A percentile compares a stretch with the other conserved stretches of the same genome.
phyloP scores from a whole-genome alignment of 139 green algal genomes.

The Chlorella sp. region DNA sequence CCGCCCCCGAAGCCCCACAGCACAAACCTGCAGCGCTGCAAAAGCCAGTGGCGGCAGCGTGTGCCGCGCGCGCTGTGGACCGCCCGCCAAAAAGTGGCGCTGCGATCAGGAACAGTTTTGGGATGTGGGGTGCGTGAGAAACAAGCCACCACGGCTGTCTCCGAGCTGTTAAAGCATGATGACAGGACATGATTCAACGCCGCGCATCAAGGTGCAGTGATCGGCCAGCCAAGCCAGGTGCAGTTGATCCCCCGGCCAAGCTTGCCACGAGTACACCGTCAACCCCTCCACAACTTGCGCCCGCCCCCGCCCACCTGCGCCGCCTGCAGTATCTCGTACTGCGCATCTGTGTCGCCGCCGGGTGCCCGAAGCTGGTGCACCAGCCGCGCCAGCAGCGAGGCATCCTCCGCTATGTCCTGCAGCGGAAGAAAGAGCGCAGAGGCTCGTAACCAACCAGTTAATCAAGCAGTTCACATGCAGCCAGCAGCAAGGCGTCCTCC shows the following conservation, averaged over 20 bases:
- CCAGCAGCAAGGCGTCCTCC: no score
- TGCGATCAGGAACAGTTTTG: not conserved
- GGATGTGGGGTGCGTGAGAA: no score
- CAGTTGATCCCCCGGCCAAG: no score
- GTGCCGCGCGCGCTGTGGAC: constrained; percentile 69
- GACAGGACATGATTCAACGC: not conserved
- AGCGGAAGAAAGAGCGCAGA: not conserved
- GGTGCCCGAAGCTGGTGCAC: constrained; percentile 77
- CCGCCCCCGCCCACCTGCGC: constrained; percentile 61
- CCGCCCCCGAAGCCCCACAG: not conserved
- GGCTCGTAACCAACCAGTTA: not conserved
- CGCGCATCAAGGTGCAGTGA: not conserved
- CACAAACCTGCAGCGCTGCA: constrained; percentile 59
- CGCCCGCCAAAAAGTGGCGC: constrained; percentile 56
- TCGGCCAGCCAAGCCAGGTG: not conserved
- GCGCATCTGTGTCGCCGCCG: constrained; percentile 55
- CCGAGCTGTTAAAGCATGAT: not conserved
- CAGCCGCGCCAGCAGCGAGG: constrained; percentile 87
- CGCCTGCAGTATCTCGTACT: constrained; percentile 76
- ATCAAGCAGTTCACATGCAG: not conserved
- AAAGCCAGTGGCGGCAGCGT: constrained; percentile 87
- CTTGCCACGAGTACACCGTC: no score
- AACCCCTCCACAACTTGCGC: no score
- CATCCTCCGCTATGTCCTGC: constrained; percentile 90
- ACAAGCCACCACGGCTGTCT: no score